Base-by-base conservation (phyloP, 441 rosid genomes). In the Gossypium aridum region DNA sequence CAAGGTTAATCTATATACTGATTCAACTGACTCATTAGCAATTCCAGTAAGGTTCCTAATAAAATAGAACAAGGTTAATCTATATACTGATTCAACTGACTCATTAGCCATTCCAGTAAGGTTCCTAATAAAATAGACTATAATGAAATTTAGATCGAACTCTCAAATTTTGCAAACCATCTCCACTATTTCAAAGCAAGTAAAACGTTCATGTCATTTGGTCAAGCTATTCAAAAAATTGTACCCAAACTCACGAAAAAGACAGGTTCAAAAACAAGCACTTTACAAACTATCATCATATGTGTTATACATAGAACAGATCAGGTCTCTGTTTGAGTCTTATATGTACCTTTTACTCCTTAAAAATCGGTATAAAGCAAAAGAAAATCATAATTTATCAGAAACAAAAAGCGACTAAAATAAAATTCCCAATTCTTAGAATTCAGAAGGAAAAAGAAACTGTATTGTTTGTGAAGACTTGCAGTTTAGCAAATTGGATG, bases 401-500 rank as follows among this genome's bases (percentile, higher is more conserved):
- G 45, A 39, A 39, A 39, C 45, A 39, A 39, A 39, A 7, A 39
- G 12, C 45, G 45, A 39, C 12, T 39, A 39, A 39, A 39, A 39
- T 54, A 54, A 54, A 17, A 54, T 56, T 56, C 13, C 60, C 60
- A 17, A 55, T 5, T 7, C 43, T 45, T 45, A 57, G 9, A 57
- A 20, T 20, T 22, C 53, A 25, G 7, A 60, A 60, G 14, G 14
- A 45, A 45, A 45, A 45, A 45, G 51, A 7, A 12, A 12, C 13
- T 1, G 23, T 9, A 64, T 16, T 37, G 25, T 34, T 64, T 10
- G 51, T 64, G 68, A 64, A 64, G 69, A 37, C 26, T 34, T 76
- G 84, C 87, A 81, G 54, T 77, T 55, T 59, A 64, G 86, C 87
- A 39, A 84, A 84, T 67, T 86, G 90, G 70, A 86, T 83, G 75